Conservation (phyloP, 495 filamentous ascomycete genomes). For the Penicillium riverlandense region DNA sequence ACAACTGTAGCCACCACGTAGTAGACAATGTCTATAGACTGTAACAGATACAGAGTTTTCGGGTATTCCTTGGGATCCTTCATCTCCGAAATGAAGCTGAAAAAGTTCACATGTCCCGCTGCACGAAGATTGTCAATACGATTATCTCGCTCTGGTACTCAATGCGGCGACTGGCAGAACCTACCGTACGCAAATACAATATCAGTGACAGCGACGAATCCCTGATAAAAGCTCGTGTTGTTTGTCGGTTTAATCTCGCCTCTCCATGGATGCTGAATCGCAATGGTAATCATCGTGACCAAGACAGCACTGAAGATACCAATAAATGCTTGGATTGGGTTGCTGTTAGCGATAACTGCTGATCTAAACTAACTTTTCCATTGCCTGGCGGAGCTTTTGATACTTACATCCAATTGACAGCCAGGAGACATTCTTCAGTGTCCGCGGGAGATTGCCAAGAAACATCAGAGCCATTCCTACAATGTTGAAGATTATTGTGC, state of each 20-base stretch:
- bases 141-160: background rate
- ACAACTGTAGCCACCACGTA: slow-evolving; percentile 42
- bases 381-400: background rate
- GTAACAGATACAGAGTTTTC: slow-evolving; percentile 55
- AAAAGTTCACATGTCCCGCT: slow-evolving; percentile 61
- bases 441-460: slow-evolving; percentile 56
- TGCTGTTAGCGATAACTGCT: background rate
- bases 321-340: background rate
- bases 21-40: slow-evolving; percentile 54
- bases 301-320: background rate
- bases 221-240: slow-evolving; percentile 24
- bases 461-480: slow-evolving; percentile 58
- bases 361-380: background rate
- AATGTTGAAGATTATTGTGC: slow-evolving; percentile 60
- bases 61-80: slow-evolving; percentile 56
- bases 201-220: slow-evolving; percentile 24
- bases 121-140: background rate
- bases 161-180: background rate
- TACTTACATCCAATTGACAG: slow-evolving; percentile 49
- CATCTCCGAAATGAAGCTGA: slow-evolving; percentile 71
- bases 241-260: background rate
- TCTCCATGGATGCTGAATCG: too few species aligned
- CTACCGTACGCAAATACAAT: slow-evolving; percentile 34
- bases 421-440: slow-evolving; percentile 51
- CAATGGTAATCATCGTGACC: too few species aligned